A percentile compares a stretch with the other conserved stretches of the same genome.
These are phyloP conservation scores for Cicer bijugum DNA, from an alignment of 306 rosid species.

Conservation along the genomic window DNA sequence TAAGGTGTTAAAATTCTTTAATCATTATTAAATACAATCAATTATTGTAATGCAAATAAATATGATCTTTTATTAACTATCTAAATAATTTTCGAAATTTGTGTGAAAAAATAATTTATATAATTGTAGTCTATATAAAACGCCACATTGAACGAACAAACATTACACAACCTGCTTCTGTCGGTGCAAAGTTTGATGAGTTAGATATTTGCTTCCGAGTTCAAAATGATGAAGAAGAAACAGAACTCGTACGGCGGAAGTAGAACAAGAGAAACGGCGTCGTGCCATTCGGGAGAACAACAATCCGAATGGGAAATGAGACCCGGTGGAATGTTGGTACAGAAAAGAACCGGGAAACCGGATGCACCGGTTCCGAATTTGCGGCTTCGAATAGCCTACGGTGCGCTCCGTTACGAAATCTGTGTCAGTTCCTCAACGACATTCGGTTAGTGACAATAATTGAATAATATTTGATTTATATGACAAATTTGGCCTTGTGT, in stretches of 20 bases:
- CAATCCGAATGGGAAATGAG: constrained; percentile 74
- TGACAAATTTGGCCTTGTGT: not conserved
- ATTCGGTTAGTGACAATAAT: constrained; percentile 36
- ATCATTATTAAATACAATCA: too few species aligned
- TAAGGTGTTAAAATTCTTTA: too few species aligned
- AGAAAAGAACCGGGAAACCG: constrained; percentile 49
- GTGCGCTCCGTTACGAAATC: constrained; percentile 70
- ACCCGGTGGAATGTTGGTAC: constrained; percentile 89
- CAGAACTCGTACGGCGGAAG: constrained; percentile 33
- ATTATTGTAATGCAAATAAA: too few species aligned
- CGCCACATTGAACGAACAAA: not conserved
- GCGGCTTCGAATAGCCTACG: constrained; percentile 65
- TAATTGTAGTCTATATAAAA: not conserved
- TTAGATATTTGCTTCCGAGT: constrained; percentile 37
- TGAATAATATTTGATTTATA: not conserved
- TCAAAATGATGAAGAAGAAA: constrained; percentile 58
- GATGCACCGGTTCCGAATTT: constrained; percentile 47
- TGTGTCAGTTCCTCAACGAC: constrained; percentile 61
- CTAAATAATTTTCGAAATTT: too few species aligned
- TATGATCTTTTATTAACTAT: too few species aligned
- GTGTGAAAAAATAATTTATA: too few species aligned
- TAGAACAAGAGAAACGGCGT: constrained; percentile 27
- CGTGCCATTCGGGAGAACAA: constrained; percentile 44
- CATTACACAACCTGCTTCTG: constrained; percentile 48
- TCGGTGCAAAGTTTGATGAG: constrained; percentile 48